A percentile compares a stretch with the other conserved stretches of the same genome.
Conservation (phyloP, 768 basidiomycete species). For the Chalciporus piperatus region DNA sequence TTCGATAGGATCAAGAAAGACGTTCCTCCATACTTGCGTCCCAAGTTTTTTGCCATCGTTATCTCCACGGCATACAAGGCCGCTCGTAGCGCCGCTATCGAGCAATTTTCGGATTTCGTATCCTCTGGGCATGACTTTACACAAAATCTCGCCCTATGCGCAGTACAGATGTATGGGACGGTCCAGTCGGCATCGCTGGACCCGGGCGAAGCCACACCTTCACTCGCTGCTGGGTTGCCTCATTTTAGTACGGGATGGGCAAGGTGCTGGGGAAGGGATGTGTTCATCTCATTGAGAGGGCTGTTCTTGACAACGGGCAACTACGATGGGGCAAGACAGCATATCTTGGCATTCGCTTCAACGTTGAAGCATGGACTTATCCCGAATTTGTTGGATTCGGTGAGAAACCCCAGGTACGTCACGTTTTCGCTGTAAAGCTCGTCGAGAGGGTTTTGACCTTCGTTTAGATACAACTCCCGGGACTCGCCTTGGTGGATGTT, state of each 20-base stretch:
- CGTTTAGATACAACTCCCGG: slow-evolving; percentile 82
- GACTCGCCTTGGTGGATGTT: slow-evolving; percentile 99
- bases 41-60: slow-evolving; percentile 94
- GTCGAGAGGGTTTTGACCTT: not conserved
- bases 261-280: slow-evolving; percentile 93
- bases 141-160: slow-evolving; percentile 82
- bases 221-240: slow-evolving; percentile 91
- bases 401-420: slow-evolving; percentile 72
- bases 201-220: slow-evolving; percentile 65
- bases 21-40: slow-evolving; percentile 85
- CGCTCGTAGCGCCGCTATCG: slow-evolving; percentile 75
- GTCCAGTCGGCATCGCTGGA: slow-evolving; percentile 90
- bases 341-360: slow-evolving; percentile 91
- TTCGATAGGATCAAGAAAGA: slow-evolving; percentile 74
- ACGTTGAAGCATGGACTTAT: slow-evolving; percentile 95
- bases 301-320: slow-evolving; percentile 93
- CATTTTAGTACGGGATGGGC: slow-evolving; percentile 95
- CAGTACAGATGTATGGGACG: slow-evolving; percentile 87
- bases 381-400: slow-evolving; percentile 92
- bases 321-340: slow-evolving; percentile 78
- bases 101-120: slow-evolving; percentile 87
- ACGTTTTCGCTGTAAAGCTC: not conserved
- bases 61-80: slow-evolving; percentile 92
- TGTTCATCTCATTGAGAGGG: slow-evolving; percentile 91
- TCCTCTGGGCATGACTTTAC: slow-evolving; percentile 84